Percentiles rank a stretch among this genome's conserved stretches.
Evolutionary conservation across 805 yeast species (phyloP).

Genomic region (Kodamaea kaohsiungensis): DNA sequence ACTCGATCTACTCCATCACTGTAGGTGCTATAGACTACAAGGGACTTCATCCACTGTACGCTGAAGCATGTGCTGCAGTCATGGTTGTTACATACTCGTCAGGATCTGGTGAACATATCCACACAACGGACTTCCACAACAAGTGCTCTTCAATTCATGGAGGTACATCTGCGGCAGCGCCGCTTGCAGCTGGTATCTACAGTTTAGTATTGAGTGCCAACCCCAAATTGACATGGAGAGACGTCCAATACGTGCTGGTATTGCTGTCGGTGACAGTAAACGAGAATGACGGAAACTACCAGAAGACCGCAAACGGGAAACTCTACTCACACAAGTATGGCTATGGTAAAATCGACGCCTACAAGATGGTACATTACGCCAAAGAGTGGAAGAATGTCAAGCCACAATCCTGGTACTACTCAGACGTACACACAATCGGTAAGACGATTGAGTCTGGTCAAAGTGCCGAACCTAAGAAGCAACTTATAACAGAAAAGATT

Average conservation of each 20-base stretch:
- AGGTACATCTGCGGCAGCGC: slow-evolving; percentile 99
- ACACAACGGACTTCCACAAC: slow-evolving; percentile 76
- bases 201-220: slow-evolving; percentile 80
- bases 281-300: slow-evolving; percentile 72
- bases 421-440: slow-evolving; percentile 41
- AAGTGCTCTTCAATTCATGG: slow-evolving; percentile 79
- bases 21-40: slow-evolving; percentile 90
- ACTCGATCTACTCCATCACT: slow-evolving; percentile 90
- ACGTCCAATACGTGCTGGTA: slow-evolving; percentile 82
- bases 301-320: slow-evolving; percentile 63
- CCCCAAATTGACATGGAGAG: slow-evolving; percentile 93
- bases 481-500: slow-evolving; percentile 28
- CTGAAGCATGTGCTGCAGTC: slow-evolving; percentile 94
- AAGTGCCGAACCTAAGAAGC: slow-evolving; percentile 7
- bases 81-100: slow-evolving; percentile 92
- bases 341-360: slow-evolving; percentile 89
- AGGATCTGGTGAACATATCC: slow-evolving; percentile 86
- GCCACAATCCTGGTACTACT: slow-evolving; percentile 83
- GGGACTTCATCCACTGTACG: slow-evolving; percentile 84
- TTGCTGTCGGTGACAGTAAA: slow-evolving; percentile 69
- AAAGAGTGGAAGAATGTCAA: slow-evolving; percentile 79
- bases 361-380: slow-evolving; percentile 69
- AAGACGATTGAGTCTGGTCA: slow-evolving; percentile 16
- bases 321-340: slow-evolving; percentile 86
- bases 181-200: slow-evolving; percentile 95